Base-by-base conservation (phyloP, 2,329 filamentous ascomycete species). In the Capronia coronata region DNA sequence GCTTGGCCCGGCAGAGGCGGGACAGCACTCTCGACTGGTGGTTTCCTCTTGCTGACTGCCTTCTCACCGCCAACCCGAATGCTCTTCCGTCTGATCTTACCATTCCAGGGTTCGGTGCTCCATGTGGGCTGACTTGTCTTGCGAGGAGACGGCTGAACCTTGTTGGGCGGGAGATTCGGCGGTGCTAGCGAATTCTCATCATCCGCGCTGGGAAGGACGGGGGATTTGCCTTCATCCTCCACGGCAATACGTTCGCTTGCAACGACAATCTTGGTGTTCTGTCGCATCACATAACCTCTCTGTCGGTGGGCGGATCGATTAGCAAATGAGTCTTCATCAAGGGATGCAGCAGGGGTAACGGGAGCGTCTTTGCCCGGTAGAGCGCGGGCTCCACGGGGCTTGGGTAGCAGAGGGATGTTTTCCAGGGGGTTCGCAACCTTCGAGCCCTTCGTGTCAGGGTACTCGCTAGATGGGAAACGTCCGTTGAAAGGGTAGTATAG, bases 251-350 rank as follows among this genome's bases (percentile, higher is more conserved):
- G 76, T 64, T 76, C 82, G 65, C 84, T 94, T n/a, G 93, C 93
- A 43, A 94, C 82, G 43, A 98, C 88, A 46, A 98, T 79, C 68
- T 97, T 97, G 2, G 91, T 97, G 70, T 97, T 98, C 63, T 98
- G 91, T 63, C 93, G 83, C 91, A 97, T 98, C 39, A 97, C 77
- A 65, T 98, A 98, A 49, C 93, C 93, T 74, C 94, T 90, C 90
- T 96, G 86, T 81, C 76, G 76, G 60, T 69, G 74, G 61, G 71
- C 63, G 64, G 68, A 76, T 63, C 73, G 64, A 77, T 88, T 82
- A 87, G 84, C 76, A 80, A 76, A 69, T 50, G 63, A 55, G 51
- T 58, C 56, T 56, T 49, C 57, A 49, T 46, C 38, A 41, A 46
- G 22, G 37, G 49, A 35, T 44, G 43, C 47, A 43, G 30, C 16